A percentile compares a stretch with the other conserved stretches of the same genome.
Evolutionary conservation across 768 basidiomycete genomes (phyloP).

Genomic region (Collybiopsis confluens): DNA sequence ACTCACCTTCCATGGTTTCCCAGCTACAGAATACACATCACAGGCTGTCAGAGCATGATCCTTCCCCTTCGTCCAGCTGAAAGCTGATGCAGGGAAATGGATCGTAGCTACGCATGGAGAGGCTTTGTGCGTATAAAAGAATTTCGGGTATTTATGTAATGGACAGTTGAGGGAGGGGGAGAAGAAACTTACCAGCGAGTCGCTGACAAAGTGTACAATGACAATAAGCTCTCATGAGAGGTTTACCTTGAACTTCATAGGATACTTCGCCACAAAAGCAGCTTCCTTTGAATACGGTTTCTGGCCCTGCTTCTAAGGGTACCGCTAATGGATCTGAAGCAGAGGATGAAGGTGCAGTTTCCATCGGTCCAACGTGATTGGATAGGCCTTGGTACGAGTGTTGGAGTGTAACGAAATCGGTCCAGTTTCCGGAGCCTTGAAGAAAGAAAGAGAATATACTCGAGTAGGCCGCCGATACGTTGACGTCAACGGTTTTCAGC

Average conservation of each 20-base stretch:
- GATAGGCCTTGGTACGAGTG: too few species aligned
- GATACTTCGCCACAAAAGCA: constrained; percentile 57
- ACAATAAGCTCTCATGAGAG: constrained; percentile 57
- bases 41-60: constrained; percentile 29
- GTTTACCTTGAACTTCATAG: constrained; percentile 43
- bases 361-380: too few species aligned
- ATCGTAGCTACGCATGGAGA: constrained; percentile 61
- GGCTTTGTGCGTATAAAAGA: constrained; percentile 27
- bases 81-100: constrained; percentile 47
- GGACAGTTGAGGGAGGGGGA: constrained; percentile 8
- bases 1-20: constrained; percentile 50
- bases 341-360: too few species aligned
- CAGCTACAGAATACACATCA: constrained; percentile 42
- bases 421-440: too few species aligned
- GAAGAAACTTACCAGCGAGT: constrained; percentile 38
- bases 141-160: background rate
- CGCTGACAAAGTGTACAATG: constrained; percentile 71
- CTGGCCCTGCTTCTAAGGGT: background rate
- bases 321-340: too few species aligned
- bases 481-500: too few species aligned
- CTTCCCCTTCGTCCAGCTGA: constrained; percentile 49
- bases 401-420: too few species aligned
- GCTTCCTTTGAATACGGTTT: constrained; percentile 32
- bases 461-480: too few species aligned
- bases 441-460: too few species aligned